A percentile compares a stretch with the other conserved stretches of the same genome.
Evolutionary conservation across 331 rosid genomes (phyloP).

Genomic region (Malus hybrid): DNA sequence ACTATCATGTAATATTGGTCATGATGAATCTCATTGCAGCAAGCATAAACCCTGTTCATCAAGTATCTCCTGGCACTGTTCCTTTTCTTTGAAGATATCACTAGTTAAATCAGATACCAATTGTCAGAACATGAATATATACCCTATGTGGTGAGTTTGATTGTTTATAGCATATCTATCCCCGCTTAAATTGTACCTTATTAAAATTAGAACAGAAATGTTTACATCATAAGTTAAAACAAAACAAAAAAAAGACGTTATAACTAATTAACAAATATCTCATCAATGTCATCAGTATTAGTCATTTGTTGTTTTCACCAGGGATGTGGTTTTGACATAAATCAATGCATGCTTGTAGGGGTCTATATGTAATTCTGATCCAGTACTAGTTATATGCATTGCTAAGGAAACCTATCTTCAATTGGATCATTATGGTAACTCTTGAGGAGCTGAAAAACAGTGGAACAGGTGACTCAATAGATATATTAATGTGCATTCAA

Average conservation of each 20-base stretch:
- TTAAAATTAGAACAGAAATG: neutral
- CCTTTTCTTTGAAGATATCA: neutral
- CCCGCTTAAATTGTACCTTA: neutral
- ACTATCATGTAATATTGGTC: neutral
- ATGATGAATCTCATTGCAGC: neutral
- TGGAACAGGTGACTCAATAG: neutral
- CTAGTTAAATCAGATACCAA: neutral
- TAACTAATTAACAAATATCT: neutral
- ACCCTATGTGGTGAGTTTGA: neutral
- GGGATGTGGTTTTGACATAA: neutral
- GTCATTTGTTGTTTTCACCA: neutral
- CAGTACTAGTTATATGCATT: neutral
- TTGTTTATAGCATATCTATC: neutral
- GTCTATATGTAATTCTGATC: neutral
- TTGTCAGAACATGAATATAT: neutral
- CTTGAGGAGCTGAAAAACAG: neutral
- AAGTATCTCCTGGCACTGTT: neutral
- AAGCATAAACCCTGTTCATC: neutral
- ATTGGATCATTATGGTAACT: neutral
- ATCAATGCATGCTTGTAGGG: neutral
- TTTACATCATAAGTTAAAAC: neutral
- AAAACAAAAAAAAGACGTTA: neutral
- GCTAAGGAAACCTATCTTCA: neutral
- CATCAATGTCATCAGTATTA: neutral
- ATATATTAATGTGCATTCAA: neutral